Base-by-base conservation (phyloP, 441 rosid genomes). In the Euphorbia schlechtendalii region DNA sequence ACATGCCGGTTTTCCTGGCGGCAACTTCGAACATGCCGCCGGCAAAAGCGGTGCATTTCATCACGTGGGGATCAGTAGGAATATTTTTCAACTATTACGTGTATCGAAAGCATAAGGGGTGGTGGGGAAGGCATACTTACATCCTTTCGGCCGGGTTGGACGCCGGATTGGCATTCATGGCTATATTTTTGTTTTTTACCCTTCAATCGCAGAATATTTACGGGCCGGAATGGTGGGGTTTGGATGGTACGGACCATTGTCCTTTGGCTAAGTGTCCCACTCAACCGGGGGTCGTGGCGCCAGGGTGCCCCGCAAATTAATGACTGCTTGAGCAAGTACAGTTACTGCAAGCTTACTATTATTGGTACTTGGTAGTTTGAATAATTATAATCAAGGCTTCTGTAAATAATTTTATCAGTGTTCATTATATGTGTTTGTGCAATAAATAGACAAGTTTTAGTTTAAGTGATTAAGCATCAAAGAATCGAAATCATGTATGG, bases 101-200 rank as follows among this genome's bases (percentile, higher is more conserved):
- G 15, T 88, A 81, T 74, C 86, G 71, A 21, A 79, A 53, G 78
- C 78, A 60, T 70, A 89, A 82, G 72, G 68, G 36, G 40, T 89
- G 98, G 96, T 89, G 98, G 98, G 93, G 84, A 1, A 82, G 88
- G 63, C 84, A 89, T 60, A 92, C 73, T 61, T 87, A 89, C 69
- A 79, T 92, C 36, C 69, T 87, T 56, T 84, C 95, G 0, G 96
- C 96, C 43, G 96, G 78, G 48, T 53, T 88, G 67, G 92, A 85
- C 76, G 96, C 96, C 14, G 96, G 96, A 8, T 67, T 88, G 5
- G 94, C 87, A 0, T 76, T 90, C 69, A 78, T 84, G 86, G 94
- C 82, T 8, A 71, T 88, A 11, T 7, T 86, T 65, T 71, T 92
- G n/a, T 89, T 72, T 69, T 81, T 88, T 15, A 55, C 79, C 14